These are phyloP conservation scores for Onygenales sp. DNA, from an alignment of 2,329 filamentous ascomycete species.

Conservation along the genomic window DNA sequence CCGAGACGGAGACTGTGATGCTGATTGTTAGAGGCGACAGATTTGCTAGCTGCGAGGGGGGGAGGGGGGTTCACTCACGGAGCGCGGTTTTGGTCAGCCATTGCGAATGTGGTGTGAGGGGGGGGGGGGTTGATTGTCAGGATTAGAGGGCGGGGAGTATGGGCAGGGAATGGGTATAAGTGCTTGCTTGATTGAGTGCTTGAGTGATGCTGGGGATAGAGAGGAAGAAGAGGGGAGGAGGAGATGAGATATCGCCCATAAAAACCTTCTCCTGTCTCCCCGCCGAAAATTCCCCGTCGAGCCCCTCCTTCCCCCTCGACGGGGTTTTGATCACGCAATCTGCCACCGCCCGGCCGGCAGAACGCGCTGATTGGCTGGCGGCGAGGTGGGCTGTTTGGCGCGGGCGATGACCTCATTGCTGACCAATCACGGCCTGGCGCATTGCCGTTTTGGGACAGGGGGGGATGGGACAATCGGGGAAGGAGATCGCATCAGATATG, in stretches of 20 bases:
- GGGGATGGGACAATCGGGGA: background rate
- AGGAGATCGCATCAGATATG: background rate
- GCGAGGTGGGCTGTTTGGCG: constrained; percentile 19
- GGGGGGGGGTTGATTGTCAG: constrained; percentile 2
- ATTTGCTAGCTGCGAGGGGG: too few relatives aligned
- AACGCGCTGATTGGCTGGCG: constrained; percentile 19
- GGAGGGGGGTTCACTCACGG: constrained; percentile 25
- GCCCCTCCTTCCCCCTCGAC: constrained; percentile 3
- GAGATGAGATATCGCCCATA: background rate
- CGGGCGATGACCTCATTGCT: constrained; percentile 4
- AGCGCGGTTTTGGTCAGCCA: constrained; percentile 33
- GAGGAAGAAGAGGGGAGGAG: background rate
- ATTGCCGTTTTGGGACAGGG: background rate
- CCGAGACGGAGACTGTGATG: constrained; percentile 50
- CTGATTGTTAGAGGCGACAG: too few relatives aligned
- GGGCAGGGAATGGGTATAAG: too few relatives aligned
- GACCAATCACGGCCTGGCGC: background rate
- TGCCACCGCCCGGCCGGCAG: constrained; percentile 19
- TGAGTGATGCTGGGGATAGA: background rate
- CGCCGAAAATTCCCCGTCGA: background rate
- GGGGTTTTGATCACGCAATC: constrained; percentile 27
- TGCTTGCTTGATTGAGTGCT: too few relatives aligned
- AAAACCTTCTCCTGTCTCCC: too few relatives aligned
- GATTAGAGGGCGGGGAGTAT: background rate
- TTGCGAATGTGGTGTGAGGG: constrained; percentile 11